Percentiles rank a stretch among this genome's conserved stretches.
These are phyloP conservation scores for Termitomyces sp. DNA, from an alignment of 768 basidiomycete genomes.

Conservation along the genomic window DNA sequence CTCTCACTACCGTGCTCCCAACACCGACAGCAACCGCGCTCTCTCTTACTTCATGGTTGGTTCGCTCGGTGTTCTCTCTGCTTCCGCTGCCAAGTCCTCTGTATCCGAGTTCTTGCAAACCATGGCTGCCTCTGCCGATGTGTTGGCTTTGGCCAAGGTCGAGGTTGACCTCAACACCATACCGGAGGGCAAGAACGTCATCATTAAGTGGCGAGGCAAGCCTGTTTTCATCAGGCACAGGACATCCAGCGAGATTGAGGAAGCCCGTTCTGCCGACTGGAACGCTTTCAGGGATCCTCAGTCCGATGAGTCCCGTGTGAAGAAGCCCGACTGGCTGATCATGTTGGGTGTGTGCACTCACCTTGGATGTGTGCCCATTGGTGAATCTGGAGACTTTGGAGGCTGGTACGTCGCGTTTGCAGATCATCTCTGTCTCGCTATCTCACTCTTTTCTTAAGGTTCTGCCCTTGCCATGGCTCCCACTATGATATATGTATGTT, in stretches of 20 bases:
- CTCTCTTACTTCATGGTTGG: slow-evolving; percentile 90
- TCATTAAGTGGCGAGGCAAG: slow-evolving; percentile 99
- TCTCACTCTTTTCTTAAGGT: slow-evolving; percentile 39
- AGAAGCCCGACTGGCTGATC: slow-evolving; percentile 96
- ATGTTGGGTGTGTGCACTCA: slow-evolving; percentile 96
- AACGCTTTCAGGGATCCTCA: slow-evolving; percentile 90
- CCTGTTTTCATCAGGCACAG: slow-evolving; percentile 99
- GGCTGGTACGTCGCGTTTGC: slow-evolving; percentile 70
- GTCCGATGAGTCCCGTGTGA: slow-evolving; percentile 80
- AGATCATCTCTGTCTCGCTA: not conserved
- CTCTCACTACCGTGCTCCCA: slow-evolving; percentile 71
- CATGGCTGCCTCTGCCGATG: slow-evolving; percentile 97
- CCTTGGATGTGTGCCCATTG: slow-evolving; percentile 97
- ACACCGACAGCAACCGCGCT: slow-evolving; percentile 64
- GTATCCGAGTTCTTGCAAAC: slow-evolving; percentile 93
- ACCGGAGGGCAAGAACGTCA: slow-evolving; percentile 96
- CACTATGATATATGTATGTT: slow-evolving; percentile 93
- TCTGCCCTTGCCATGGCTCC: slow-evolving; percentile 99
- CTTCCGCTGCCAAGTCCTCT: slow-evolving; percentile 90
- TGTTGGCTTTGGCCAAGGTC: slow-evolving; percentile 96
- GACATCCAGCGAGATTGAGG: slow-evolving; percentile 86
- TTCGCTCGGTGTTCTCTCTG: slow-evolving; percentile 88
- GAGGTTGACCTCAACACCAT: slow-evolving; percentile 89
- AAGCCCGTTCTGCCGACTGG: slow-evolving; percentile 84
- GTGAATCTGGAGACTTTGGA: slow-evolving; percentile 94